Conservation (phyloP, 495 filamentous ascomycete species). For the Lophiotrema nucula region DNA sequence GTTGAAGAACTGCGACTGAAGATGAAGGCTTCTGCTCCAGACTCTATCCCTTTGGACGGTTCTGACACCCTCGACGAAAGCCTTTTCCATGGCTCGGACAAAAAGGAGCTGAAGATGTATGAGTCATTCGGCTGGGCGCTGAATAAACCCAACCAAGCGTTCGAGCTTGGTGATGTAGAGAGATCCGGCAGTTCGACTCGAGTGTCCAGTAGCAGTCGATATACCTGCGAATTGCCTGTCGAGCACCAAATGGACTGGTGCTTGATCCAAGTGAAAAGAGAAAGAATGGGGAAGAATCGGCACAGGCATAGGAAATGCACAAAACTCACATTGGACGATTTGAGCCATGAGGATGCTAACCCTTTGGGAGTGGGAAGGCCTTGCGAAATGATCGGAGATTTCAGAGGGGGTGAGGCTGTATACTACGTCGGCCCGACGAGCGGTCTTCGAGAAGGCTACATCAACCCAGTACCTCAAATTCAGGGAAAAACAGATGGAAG, state of each 20-base stretch:
- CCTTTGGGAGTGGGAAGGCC: not conserved
- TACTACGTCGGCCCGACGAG: slow-evolving; percentile 13
- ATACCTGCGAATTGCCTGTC: no score
- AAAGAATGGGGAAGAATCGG: slow-evolving; percentile 3
- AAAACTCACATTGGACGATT: not conserved
- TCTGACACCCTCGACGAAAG: no score
- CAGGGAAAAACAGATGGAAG: not conserved
- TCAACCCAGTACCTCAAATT: not conserved
- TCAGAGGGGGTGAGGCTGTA: not conserved
- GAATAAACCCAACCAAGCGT: no score
- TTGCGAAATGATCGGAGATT: not conserved
- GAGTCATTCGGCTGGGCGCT: no score
- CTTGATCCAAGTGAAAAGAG: not conserved
- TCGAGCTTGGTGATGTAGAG: no score
- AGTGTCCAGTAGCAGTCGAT: no score
- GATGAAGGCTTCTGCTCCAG: no score
- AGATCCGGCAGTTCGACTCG: no score
- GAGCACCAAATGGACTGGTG: slow-evolving; percentile 17
- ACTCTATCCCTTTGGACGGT: no score
- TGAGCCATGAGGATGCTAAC: not conserved
- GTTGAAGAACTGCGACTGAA: no score
- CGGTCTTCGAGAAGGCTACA: slow-evolving; percentile 3
- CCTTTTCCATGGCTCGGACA: no score
- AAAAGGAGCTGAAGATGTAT: no score
- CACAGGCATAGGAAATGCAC: not conserved